These are phyloP conservation scores for Lentinula lateritia DNA, from an alignment of 768 basidiomycete species.

Conservation along the genomic window DNA sequence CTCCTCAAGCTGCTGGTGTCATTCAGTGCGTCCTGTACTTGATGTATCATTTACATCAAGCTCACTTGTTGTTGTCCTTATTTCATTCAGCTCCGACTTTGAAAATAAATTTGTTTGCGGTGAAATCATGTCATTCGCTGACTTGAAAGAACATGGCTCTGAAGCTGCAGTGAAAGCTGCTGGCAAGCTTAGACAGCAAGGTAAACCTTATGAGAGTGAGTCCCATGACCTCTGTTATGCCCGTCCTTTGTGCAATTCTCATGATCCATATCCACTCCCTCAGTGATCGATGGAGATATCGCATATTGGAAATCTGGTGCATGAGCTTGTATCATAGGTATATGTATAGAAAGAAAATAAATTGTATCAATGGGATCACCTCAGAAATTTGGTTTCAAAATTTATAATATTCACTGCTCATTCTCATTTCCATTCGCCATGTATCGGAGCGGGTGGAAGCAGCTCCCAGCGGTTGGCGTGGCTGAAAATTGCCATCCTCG, in stretches of 20 bases:
- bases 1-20: slow-evolving; percentile 96
- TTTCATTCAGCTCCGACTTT: slow-evolving; percentile 71
- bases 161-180: slow-evolving; percentile 92
- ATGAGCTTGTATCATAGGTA: slow-evolving; percentile 9
- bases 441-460: too few species aligned
- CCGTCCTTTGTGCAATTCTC: background rate
- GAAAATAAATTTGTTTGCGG: slow-evolving; percentile 98
- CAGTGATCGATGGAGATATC: slow-evolving; percentile 83
- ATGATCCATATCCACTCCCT: slow-evolving; percentile 6
- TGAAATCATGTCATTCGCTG: slow-evolving; percentile 92
- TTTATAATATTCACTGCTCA: too few species aligned
- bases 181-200: slow-evolving; percentile 92
- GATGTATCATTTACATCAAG: background rate
- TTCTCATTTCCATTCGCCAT: too few species aligned
- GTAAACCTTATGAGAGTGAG: slow-evolving; percentile 94
- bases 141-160: slow-evolving; percentile 86
- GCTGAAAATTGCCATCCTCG: too few species aligned
- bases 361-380: too few species aligned
- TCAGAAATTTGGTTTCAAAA: too few species aligned
- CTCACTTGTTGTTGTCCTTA: background rate
- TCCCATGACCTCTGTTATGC: slow-evolving; percentile 9
- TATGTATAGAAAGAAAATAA: too few species aligned
- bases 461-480: too few species aligned
- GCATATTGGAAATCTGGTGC: slow-evolving; percentile 87
- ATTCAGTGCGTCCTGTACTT: slow-evolving; percentile 69